Evolutionary conservation across 2,329 filamentous ascomycete species (phyloP).

Genomic region (Aureobasidium subglaciale): DNA sequence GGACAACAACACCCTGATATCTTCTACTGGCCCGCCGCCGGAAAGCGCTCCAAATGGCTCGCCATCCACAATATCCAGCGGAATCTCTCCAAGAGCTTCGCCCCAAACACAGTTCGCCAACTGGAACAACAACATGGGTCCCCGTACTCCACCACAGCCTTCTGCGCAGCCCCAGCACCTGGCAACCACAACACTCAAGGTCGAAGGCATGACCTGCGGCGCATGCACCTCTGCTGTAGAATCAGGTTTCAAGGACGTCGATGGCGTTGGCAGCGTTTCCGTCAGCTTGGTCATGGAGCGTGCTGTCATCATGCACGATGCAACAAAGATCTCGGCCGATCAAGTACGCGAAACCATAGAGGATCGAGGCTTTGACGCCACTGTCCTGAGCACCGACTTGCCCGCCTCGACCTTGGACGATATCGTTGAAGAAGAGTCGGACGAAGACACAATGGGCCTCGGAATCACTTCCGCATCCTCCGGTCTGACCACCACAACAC

Average conservation of each 20-base stretch:
- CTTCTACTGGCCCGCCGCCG: neutral
- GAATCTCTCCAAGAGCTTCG: neutral
- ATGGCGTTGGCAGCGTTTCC: slow-evolving; percentile 78
- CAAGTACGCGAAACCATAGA: slow-evolving; percentile 79
- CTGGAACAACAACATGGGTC: slow-evolving; percentile 9
- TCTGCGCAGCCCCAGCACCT: slow-evolving; percentile 40
- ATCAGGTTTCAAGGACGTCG: slow-evolving; percentile 72
- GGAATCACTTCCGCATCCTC: slow-evolving; percentile 18
- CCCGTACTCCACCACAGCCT: slow-evolving; percentile 3
- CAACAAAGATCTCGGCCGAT: slow-evolving; percentile 64
- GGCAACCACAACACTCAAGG: slow-evolving; percentile 85
- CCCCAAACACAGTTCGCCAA: slow-evolving; percentile 12
- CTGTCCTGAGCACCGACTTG: slow-evolving; percentile 35
- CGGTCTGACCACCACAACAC: slow-evolving; percentile 75
- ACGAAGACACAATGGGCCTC: slow-evolving; percentile 19
- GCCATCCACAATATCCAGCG: slow-evolving; percentile 1
- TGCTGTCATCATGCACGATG: slow-evolving; percentile 85
- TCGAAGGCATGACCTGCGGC: slow-evolving; percentile 83
- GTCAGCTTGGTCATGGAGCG: slow-evolving; percentile 94
- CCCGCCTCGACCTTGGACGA: slow-evolving; percentile 23
- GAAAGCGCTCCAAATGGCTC: neutral
- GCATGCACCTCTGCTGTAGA: slow-evolving; percentile 92
- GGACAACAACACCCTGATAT: slow-evolving; percentile 6
- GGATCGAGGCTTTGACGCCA: slow-evolving; percentile 84
- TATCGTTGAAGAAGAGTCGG: slow-evolving; percentile 18